Evolutionary conservation across 768 basidiomycete species (phyloP), one percentile per base, ranked within the genome.

Genomic region (Suillus cothurnatus): DNA sequence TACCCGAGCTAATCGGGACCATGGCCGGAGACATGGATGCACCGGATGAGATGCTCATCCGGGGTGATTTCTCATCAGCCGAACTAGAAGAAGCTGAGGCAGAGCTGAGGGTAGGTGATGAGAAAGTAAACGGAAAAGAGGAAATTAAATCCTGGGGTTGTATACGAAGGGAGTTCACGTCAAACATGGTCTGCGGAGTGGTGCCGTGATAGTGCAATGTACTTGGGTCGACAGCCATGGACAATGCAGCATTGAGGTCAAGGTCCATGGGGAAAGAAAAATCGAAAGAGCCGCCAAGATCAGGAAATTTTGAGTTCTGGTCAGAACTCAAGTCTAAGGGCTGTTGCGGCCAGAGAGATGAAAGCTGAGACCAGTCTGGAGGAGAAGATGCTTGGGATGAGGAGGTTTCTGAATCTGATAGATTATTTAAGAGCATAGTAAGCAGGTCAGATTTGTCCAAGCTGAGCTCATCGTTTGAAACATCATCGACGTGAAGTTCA

Each of bases 211-310:
- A 86, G 70, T 91, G 89, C 15, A 91, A 77, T 8, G 84, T 79
- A 68, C 80, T 87, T 36, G 91, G 90, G 65, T 92, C 88, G 62
- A 92, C 82, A 1, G 84, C 83, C 69, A 87, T 82, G 23, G 84
- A 76, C 38, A 77, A 43, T 23, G 72, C 67, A 2, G 72, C 66
- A 72, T 81, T 79, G 62, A 88, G 86, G 70, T 90, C 88, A 75
- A 90, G 81, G 74, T 88, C 86, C 82, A 88, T 85, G 73, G 74
- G 66, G 73, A 81, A 64, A 28, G 78, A 71, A 60, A 82, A 76
- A 72, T 73, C 76, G 69, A 72, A 84, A 66, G 72, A 82, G 68
- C 73, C 31, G 69, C 69, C 68, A 78, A 86, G 59, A 81, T 81
- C 65, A 58, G 64, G 45, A 79, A 73, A 50, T 83, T 84, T 64